Evolutionary conservation across 1,139 yeast species (phyloP).

Genomic region (Ogataea hybrid): DNA sequence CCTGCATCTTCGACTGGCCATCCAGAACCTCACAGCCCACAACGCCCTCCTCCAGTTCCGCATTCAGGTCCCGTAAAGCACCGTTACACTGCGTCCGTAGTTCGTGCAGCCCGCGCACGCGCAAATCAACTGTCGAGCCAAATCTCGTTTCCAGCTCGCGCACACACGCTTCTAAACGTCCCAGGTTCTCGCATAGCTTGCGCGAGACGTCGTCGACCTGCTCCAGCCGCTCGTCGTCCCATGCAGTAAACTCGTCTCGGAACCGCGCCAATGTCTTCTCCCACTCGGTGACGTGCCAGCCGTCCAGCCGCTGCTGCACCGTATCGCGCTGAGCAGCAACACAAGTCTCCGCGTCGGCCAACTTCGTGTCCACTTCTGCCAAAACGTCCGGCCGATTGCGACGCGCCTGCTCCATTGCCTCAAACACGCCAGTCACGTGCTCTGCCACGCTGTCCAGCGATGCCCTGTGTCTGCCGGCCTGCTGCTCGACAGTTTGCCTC

Average conservation of each 20-base stretch:
- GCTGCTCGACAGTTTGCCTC: too few species aligned
- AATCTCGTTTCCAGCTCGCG: not conserved
- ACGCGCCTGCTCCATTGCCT: too few species aligned
- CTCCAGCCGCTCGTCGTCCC: not conserved
- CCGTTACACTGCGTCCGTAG: not conserved
- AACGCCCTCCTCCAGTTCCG: not conserved
- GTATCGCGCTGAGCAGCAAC: not conserved
- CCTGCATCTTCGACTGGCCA: not conserved
- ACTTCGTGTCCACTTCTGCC: not conserved
- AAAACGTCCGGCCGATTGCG: not conserved
- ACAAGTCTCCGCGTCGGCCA: not conserved
- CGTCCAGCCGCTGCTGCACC: not conserved
- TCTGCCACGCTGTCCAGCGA: too few species aligned
- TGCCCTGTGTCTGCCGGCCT: too few species aligned
- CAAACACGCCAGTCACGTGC: too few species aligned
- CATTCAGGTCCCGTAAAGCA: not conserved
- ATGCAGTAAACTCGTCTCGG: not conserved
- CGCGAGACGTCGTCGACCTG: constrained; percentile 3
- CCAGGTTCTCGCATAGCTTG: constrained; percentile 4
- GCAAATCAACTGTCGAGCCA: not conserved
- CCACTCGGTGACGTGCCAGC: not conserved
- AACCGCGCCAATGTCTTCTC: not conserved
- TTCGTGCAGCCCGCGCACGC: not conserved
- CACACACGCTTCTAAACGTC: constrained; percentile 2
- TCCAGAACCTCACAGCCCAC: not conserved